phyloP scores from a whole-genome alignment of 2,329 filamentous ascomycete species.

The Lachnellula arida region DNA sequence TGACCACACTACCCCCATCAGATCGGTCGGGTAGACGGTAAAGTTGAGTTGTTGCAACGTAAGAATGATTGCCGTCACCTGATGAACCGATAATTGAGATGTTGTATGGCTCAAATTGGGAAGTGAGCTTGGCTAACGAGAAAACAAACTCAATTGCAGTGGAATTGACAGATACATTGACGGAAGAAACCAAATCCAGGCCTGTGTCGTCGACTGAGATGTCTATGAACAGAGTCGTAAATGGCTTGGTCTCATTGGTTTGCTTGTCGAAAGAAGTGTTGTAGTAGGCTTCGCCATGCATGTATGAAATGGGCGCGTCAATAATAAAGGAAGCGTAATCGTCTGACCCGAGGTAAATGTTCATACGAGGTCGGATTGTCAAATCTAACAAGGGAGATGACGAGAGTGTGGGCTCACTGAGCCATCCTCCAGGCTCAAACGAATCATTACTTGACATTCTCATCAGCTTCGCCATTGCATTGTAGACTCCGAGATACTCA shows the following conservation, averaged over 20 bases:
- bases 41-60: conserved; percentile 33
- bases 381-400: conserved; percentile 36
- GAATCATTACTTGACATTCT: conserved; percentile 36
- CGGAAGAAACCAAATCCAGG: conserved; percentile 21
- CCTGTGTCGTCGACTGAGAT: conserved; percentile 26
- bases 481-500: conserved; percentile 19
- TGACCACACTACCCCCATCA: conserved; percentile 39
- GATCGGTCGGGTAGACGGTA: conserved; percentile 38
- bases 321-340: conserved; percentile 37
- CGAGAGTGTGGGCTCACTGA: conserved; percentile 35
- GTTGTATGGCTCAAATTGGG: conserved; percentile 33
- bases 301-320: conserved; percentile 36
- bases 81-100: conserved; percentile 33
- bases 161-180: conserved; percentile 33
- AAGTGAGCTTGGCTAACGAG: conserved; percentile 25
- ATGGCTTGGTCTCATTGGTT: conserved; percentile 15
- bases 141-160: conserved; percentile 35
- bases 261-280: conserved; percentile 21
- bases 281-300: conserved; percentile 32
- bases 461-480: not conserved
- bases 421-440: conserved; percentile 43
- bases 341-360: conserved; percentile 41
- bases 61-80: conserved; percentile 30
- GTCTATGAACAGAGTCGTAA: conserved; percentile 20
- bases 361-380: conserved; percentile 40